These are phyloP conservation scores for Pulveroboletus sp. DNA, from an alignment of 768 basidiomycete species.

Conservation along the genomic window DNA sequence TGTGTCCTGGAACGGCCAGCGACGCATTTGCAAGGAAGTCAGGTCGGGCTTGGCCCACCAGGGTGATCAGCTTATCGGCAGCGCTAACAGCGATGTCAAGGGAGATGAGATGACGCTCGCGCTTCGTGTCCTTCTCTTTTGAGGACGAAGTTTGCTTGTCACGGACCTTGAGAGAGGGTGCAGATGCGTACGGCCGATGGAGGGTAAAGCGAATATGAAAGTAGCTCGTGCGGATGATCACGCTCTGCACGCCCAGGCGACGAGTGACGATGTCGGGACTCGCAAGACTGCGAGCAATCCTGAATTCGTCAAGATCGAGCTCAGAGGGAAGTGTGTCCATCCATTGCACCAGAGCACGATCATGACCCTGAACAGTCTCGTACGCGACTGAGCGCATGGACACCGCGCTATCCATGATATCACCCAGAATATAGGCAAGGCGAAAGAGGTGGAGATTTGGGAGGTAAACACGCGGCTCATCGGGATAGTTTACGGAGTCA, in stretches of 20 bases:
- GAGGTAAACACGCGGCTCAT: slow-evolving; percentile 63
- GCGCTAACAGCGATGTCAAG: slow-evolving; percentile 71
- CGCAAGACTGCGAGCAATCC: slow-evolving; percentile 66
- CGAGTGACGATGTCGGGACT: slow-evolving; percentile 54
- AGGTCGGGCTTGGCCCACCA: slow-evolving; percentile 70
- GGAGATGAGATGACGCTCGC: slow-evolving; percentile 49
- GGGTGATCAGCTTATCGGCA: slow-evolving; percentile 73
- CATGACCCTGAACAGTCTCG: slow-evolving; percentile 66
- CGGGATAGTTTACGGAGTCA: slow-evolving; percentile 39
- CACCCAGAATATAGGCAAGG: slow-evolving; percentile 73
- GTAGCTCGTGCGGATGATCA: slow-evolving; percentile 72
- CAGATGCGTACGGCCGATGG: slow-evolving; percentile 66
- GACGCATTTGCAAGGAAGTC: slow-evolving; percentile 69
- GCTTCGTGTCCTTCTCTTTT: slow-evolving; percentile 23
- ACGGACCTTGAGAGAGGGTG: slow-evolving; percentile 19
- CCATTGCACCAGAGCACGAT: slow-evolving; percentile 68
- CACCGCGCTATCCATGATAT: slow-evolving; percentile 81
- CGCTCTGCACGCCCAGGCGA: slow-evolving; percentile 73
- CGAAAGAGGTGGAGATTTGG: slow-evolving; percentile 73
- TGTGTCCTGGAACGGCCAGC: slow-evolving; percentile 72
- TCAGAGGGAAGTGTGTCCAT: slow-evolving; percentile 71
- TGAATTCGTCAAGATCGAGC: slow-evolving; percentile 72
- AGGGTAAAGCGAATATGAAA: slow-evolving; percentile 83
- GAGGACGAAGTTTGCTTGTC: slow-evolving; percentile 31
- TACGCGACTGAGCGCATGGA: slow-evolving; percentile 78